Conservation (phyloP, 2,329 filamentous ascomycete genomes). For the Raffaelea albimanens region DNA sequence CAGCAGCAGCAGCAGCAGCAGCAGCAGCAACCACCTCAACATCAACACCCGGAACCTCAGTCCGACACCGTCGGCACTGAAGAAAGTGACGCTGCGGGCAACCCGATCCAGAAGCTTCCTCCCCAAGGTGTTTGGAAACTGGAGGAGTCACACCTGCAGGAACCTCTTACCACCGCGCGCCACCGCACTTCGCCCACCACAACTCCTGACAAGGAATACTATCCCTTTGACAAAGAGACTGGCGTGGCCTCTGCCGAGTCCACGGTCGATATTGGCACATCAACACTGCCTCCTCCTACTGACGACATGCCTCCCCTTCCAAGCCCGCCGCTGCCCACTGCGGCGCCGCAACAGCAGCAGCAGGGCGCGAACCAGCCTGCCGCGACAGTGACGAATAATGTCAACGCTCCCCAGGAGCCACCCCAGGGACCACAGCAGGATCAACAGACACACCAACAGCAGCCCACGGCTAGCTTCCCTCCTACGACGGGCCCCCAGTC, state of each 20-base stretch:
- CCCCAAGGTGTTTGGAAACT: conserved; percentile 42
- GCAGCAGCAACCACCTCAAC: conserved; percentile 1
- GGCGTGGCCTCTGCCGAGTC: conserved; percentile 18
- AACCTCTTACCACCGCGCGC: conserved; percentile 32
- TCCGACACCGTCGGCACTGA: too few species aligned
- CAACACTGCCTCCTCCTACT: background rate
- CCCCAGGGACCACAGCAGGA: too few species aligned
- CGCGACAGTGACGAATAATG: too few species aligned
- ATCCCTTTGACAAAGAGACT: conserved; percentile 43
- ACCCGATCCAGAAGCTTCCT: conserved; percentile 30
- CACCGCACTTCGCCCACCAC: conserved; percentile 23
- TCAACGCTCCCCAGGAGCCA: too few species aligned
- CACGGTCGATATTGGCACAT: background rate
- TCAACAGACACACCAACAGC: too few species aligned
- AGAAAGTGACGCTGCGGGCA: conserved; percentile 9
- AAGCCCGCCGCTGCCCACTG: background rate
- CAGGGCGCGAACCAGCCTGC: too few species aligned
- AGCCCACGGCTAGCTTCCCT: too few species aligned
- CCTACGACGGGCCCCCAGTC: too few species aligned
- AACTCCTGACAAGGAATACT: conserved; percentile 17
- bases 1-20: conserved; percentile 6
- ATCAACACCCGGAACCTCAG: background rate
- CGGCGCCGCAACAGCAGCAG: too few species aligned
- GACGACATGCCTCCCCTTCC: background rate
- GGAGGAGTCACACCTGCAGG: conserved; percentile 43